Percentiles rank a stretch among this genome's conserved stretches.
Conservation (phyloP, 1,139 yeast genomes). For the Kurtzmaniella natalensis region DNA sequence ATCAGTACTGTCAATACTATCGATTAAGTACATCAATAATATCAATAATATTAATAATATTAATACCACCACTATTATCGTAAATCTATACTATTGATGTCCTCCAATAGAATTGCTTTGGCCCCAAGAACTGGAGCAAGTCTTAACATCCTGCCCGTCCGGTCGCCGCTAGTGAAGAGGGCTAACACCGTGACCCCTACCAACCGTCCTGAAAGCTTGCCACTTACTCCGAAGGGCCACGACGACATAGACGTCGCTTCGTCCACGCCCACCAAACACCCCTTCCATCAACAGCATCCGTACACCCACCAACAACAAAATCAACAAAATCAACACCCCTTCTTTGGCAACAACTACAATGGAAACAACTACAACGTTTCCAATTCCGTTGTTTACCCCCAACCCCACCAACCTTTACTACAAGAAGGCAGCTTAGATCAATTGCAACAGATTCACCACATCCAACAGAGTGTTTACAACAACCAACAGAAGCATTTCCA, state of each 20-base stretch:
- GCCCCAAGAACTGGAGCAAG: conserved; percentile 32
- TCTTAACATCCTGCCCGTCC: conserved; percentile 22
- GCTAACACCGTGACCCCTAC: not conserved
- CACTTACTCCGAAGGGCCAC: conserved; percentile 7
- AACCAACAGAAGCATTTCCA: no score
- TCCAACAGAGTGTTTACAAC: no score
- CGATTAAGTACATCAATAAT: no score
- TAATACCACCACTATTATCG: not conserved
- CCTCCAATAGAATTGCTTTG: conserved; percentile 30
- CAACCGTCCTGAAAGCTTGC: not conserved
- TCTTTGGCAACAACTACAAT: not conserved
- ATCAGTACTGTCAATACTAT: not conserved
- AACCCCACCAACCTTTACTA: not conserved
- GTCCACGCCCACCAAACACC: not conserved
- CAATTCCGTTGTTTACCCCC: not conserved
- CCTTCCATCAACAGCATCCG: no score
- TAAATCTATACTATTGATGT: conserved; percentile 10
- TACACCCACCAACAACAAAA: conserved; percentile 1
- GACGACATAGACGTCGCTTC: not conserved
- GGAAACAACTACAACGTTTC: not conserved
- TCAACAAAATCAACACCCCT: not conserved
- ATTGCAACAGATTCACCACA: no score
- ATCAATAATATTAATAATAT: not conserved
- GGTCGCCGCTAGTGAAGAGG: conserved; percentile 4
- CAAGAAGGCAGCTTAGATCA: no score